phyloP scores from a whole-genome alignment of 2,329 filamentous ascomycete species.

The Aspergillus glaucus region DNA sequence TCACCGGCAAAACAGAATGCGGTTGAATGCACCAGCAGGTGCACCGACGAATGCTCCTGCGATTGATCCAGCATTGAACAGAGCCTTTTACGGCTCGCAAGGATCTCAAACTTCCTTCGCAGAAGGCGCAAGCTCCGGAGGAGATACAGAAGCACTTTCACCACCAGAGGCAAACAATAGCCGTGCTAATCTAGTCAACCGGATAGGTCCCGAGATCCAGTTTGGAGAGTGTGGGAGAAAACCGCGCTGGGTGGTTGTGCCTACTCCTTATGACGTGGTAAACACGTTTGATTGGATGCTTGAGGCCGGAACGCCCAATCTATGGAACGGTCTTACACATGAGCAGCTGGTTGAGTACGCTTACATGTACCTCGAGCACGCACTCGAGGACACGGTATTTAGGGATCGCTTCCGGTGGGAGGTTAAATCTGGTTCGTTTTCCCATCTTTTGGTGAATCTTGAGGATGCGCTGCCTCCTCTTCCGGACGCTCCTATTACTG shows the following conservation, averaged over 20 bases:
- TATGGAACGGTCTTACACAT: conserved; percentile 1
- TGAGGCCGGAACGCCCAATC: conserved; percentile 10
- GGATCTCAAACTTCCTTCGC: too few relatives aligned
- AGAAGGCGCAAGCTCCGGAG: too few relatives aligned
- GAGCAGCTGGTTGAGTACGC: conserved; percentile 14
- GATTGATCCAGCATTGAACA: too few relatives aligned
- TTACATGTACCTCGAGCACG: conserved; percentile 12
- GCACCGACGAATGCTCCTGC: too few relatives aligned
- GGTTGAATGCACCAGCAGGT: too few relatives aligned
- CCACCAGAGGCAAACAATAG: too few relatives aligned
- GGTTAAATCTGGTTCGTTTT: conserved; percentile 3
- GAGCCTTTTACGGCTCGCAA: too few relatives aligned
- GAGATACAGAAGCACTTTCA: too few relatives aligned
- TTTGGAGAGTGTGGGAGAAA: conserved; percentile 4
- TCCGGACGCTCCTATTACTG: conserved; percentile 8
- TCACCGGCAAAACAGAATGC: too few relatives aligned
- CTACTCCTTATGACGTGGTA: background rate
- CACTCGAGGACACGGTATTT: conserved; percentile 8
- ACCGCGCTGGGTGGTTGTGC: conserved; percentile 10
- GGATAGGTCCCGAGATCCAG: conserved; percentile 1
- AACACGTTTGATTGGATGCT: conserved; percentile 12
- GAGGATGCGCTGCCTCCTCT: conserved; percentile 18
- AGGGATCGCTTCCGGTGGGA: conserved; percentile 8
- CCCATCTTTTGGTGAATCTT: conserved; percentile 4
- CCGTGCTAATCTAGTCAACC: background rate